Percentiles rank a stretch among this genome's conserved stretches.
Evolutionary conservation across 1,139 yeast genomes (phyloP).

Genomic region (Pichia sp.): DNA sequence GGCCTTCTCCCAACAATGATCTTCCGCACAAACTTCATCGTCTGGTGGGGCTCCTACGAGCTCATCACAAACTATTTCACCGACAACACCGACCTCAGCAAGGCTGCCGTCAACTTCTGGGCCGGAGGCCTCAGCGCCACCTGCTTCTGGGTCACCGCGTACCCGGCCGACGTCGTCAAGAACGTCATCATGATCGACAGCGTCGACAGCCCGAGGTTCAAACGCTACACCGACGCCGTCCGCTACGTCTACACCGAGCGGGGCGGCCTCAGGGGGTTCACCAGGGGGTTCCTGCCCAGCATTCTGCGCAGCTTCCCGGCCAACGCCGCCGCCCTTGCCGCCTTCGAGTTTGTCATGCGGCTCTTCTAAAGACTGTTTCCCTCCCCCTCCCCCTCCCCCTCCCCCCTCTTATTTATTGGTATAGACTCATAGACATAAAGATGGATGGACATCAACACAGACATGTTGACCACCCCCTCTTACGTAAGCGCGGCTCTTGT

Average conservation of each 20-base stretch:
- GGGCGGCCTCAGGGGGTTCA: constrained; percentile 64
- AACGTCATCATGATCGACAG: constrained; percentile 83
- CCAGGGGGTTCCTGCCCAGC: constrained; percentile 75
- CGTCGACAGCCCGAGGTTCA: constrained; percentile 66
- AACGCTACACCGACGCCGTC: constrained; percentile 71
- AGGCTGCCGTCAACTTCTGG: constrained; percentile 80
- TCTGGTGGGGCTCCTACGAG: constrained; percentile 95
- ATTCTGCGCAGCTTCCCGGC: constrained; percentile 79
- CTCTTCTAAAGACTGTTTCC: constrained; percentile 30
- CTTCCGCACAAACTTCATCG: constrained; percentile 79
- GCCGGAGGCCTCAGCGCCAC: constrained; percentile 84
- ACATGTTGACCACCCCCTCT: too few species aligned
- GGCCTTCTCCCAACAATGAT: constrained; percentile 85
- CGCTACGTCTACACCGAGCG: constrained; percentile 56
- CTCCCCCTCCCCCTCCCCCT: neutral
- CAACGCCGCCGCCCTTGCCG: constrained; percentile 89
- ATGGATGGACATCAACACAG: too few species aligned
- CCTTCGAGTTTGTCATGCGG: constrained; percentile 81
- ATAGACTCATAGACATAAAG: neutral
- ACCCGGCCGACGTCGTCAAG: constrained; percentile 85
- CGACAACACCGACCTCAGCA: constrained; percentile 57
- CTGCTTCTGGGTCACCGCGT: constrained; percentile 87
- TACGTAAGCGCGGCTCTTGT: constrained; percentile 1
- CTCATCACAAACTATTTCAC: constrained; percentile 67
- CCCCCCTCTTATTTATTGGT: neutral